phyloP scores from a whole-genome alignment of 2,329 filamentous ascomycete genomes.

The Aspergillaceae sp. region DNA sequence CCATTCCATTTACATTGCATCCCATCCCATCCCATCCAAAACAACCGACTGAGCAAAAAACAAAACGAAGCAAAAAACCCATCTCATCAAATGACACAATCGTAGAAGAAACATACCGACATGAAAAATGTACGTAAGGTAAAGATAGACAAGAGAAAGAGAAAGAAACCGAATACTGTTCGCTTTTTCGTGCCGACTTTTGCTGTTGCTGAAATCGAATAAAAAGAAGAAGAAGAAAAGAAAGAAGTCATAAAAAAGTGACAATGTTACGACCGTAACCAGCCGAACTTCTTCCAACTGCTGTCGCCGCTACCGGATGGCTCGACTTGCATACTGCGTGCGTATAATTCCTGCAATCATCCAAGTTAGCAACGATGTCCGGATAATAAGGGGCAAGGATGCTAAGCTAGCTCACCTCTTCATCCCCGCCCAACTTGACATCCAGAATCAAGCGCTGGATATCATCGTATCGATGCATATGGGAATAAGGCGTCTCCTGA shows the following conservation, averaged over 20 bases:
- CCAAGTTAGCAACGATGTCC: slow-evolving; percentile 5
- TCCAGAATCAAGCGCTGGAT: slow-evolving; percentile 70
- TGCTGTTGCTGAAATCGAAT: neutral
- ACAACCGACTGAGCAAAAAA: neutral
- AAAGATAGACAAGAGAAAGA: neutral
- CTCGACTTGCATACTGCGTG: slow-evolving; percentile 49
- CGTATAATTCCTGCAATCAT: slow-evolving; percentile 46
- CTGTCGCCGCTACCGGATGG: slow-evolving; percentile 34
- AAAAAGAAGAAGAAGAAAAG: neutral
- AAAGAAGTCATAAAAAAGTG: neutral
- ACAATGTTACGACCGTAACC: slow-evolving; percentile 28
- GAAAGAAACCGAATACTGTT: neutral
- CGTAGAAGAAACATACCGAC: neutral
- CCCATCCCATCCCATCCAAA: neutral
- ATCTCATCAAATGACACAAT: neutral
- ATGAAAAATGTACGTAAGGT: neutral
- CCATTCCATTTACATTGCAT: neutral
- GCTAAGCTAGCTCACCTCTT: slow-evolving; percentile 58
- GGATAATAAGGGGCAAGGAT: neutral
- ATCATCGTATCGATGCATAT: slow-evolving; percentile 59
- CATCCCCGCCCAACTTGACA: slow-evolving; percentile 71
- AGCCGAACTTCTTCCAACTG: slow-evolving; percentile 37
- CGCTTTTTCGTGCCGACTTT: neutral
- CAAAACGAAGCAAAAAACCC: neutral
- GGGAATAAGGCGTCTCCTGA: slow-evolving; percentile 73